Evolutionary conservation across 768 basidiomycete genomes (phyloP), one percentile per base, ranked within the genome.

Genomic region (Termitomyces sp.): DNA sequence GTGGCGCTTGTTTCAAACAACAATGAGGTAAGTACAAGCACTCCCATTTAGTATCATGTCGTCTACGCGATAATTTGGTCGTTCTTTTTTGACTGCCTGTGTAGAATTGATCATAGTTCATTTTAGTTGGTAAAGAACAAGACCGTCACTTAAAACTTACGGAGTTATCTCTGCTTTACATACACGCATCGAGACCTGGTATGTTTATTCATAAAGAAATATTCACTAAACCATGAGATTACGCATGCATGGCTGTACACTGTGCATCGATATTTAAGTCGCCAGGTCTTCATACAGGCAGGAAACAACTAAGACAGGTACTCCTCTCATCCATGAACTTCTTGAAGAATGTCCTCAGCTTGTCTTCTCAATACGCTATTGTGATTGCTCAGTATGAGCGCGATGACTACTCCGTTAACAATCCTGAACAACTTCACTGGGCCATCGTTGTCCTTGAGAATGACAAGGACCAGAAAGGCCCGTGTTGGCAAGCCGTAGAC

Each of bases 331-430:
- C 18, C 37, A 52, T 55, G 53, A 55, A 55, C 18, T 20, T 44
- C 18, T 18, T 36, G 22, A 55, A 44, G 43, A 45, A 36, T 8
- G 33, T 55, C 33, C 53, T 55, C 18, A 54, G 34, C n/a, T n/a
- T n/a, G 27, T 27, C 53, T 36, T 55, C 32, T 16, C 43, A 37
- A 22, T 55, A 55, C 40, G 53, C 53, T 18, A 49, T 59, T 22
- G 53, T 59, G 16, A 42, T 59, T 40, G 53, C 53, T 36, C 58
- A 59, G 34, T 55, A 58, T 46, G 53, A 59, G 40, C 58, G 58
- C 20, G 58, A 53, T 42, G 58, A 43, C 33, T 59, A 48, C 47
- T 53, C 53, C 14, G 39, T 59, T 3, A 14, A 43, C 30, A 48
- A 48, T 42, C 52, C 51, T 5, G 45, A 58, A 34, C 37, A 54